Conservation (phyloP, 1,284 basidiomycete species). For the Porogramme epimiltina region DNA sequence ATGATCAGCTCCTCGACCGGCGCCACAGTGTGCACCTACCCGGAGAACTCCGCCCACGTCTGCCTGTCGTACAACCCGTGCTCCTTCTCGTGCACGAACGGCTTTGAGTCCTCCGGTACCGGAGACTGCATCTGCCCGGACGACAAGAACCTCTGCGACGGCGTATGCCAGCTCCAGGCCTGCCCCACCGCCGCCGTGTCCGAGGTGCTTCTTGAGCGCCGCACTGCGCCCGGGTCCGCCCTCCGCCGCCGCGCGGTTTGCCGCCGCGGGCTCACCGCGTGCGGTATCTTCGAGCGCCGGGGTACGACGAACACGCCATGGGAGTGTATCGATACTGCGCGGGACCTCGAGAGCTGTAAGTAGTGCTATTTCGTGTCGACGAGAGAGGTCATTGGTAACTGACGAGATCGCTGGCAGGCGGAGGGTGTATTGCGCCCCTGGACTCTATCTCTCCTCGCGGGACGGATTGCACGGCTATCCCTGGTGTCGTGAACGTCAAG, state of each 20-base stretch:
- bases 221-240: background rate
- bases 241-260: constrained; percentile 22
- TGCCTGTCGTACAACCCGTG: constrained; percentile 41
- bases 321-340: constrained; percentile 49
- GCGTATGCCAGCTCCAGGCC: constrained; percentile 40
- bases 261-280: constrained; percentile 37
- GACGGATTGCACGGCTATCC: constrained; percentile 50
- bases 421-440: constrained; percentile 47
- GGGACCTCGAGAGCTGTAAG: constrained; percentile 55
- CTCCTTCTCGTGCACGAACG: constrained; percentile 46
- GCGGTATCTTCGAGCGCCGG: constrained; percentile 38
- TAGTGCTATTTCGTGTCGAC: constrained; percentile 8
- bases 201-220: constrained; percentile 31
- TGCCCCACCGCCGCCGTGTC: constrained; percentile 34
- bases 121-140: constrained; percentile 41
- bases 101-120: constrained; percentile 33
- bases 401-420: constrained; percentile 41
- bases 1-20: constrained; percentile 24
- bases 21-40: constrained; percentile 40
- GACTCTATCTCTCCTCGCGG: constrained; percentile 31
- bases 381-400: too few relatives aligned
- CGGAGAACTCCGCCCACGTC: constrained; percentile 36
- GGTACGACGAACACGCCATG: constrained; percentile 34
- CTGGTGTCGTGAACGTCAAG: constrained; percentile 51
- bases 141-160: constrained; percentile 48